These are phyloP conservation scores for Monosporascus sp. DNA, from an alignment of 2,329 filamentous ascomycete genomes.

Conservation along the genomic window DNA sequence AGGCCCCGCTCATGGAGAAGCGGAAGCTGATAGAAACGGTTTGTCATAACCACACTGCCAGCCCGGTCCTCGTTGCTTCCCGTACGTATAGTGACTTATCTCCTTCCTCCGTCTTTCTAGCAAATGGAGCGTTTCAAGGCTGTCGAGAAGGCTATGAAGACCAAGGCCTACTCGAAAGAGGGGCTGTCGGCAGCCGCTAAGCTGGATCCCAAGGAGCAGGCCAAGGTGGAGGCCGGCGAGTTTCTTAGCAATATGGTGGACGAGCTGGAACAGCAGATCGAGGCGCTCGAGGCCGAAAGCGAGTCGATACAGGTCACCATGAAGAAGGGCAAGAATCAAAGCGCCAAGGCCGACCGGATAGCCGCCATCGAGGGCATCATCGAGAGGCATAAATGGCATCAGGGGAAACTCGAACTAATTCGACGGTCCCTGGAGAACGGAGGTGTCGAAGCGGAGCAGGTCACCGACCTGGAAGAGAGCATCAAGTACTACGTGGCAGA, in stretches of 20 bases:
- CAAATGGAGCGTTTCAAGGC: conserved; percentile 99
- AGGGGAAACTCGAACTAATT: conserved; percentile 85
- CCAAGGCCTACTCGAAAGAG: conserved; percentile 98
- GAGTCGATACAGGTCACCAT: conserved; percentile 80
- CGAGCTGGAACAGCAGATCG: conserved; percentile 89
- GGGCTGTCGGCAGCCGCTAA: conserved; percentile 86
- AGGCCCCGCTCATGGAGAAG: conserved; percentile 88
- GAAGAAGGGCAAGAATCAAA: conserved; percentile 92
- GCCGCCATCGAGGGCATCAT: conserved; percentile 77
- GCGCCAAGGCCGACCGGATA: conserved; percentile 77
- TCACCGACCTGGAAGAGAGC: conserved; percentile 81
- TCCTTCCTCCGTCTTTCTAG: conserved; percentile 38
- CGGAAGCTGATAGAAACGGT: conserved; percentile 97
- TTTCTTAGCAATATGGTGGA: conserved; percentile 86
- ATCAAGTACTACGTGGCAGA: conserved; percentile 95
- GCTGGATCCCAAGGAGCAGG: conserved; percentile 95
- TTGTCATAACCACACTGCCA: conserved; percentile 29
- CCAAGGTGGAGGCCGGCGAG: conserved; percentile 81
- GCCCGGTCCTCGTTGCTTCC: conserved; percentile 1
- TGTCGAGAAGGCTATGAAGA: conserved; percentile 99
- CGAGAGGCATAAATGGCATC: conserved; percentile 95
- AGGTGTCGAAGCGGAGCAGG: conserved; percentile 78
- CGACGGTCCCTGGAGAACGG: conserved; percentile 89
- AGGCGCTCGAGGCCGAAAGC: conserved; percentile 83
- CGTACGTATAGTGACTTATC: conserved; percentile 6